Conservation (phyloP, 2,329 filamentous ascomycete species). For the Dactylonectria macrodidyma region DNA sequence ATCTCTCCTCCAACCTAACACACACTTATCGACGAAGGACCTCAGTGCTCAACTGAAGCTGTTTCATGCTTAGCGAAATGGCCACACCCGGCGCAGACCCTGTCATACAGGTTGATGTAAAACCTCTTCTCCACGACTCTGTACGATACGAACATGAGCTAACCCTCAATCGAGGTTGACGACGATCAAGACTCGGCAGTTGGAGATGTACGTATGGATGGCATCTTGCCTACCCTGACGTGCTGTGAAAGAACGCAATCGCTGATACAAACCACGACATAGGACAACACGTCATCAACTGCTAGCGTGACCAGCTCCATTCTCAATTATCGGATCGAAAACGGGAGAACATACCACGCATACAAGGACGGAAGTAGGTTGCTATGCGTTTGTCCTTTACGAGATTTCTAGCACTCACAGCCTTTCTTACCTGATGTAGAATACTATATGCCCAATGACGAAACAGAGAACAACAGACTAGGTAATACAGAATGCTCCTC, state of each 20-base stretch:
- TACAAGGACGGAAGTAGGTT: not conserved
- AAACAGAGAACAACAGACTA: constrained; percentile 8
- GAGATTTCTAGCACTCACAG: not conserved
- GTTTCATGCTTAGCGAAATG: constrained; percentile 6
- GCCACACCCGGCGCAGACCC: not conserved
- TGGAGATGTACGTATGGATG: not conserved
- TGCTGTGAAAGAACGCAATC: not conserved
- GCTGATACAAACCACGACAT: not conserved
- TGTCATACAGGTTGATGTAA: constrained; percentile 3
- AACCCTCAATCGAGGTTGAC: not conserved
- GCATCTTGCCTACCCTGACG: not conserved
- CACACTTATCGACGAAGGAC: not conserved
- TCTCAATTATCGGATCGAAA: not conserved
- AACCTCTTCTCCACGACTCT: not conserved
- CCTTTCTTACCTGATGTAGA: not conserved
- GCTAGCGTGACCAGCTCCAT: not conserved
- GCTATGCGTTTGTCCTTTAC: not conserved
- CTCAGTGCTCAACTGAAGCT: not conserved
- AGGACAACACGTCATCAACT: not conserved
- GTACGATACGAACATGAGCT: constrained; percentile 1
- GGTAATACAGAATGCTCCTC: not conserved
- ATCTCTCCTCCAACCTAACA: constrained; percentile 1
- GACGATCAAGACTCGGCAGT: not conserved
- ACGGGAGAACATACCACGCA: not conserved
- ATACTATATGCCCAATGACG: constrained; percentile 15